phyloP scores from a whole-genome alignment of 2,329 filamentous ascomycete genomes.

The Phialocephala sp. region DNA sequence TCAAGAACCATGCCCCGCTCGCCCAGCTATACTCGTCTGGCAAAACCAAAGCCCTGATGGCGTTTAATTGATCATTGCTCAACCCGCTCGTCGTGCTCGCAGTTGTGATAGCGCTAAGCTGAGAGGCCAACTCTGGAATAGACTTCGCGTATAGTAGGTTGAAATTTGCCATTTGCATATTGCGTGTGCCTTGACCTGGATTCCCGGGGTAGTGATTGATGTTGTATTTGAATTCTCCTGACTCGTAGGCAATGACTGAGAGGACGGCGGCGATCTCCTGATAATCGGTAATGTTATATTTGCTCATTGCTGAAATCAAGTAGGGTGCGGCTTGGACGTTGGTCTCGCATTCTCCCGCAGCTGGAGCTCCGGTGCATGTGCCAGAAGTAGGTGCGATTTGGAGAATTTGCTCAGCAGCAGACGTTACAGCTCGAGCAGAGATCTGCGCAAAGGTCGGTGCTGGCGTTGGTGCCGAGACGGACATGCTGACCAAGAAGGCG shows the following conservation, averaged over 20 bases:
- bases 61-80: conserved; percentile 47
- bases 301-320: conserved; percentile 57
- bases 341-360: conserved; percentile 57
- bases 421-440: conserved; percentile 20
- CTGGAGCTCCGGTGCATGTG: conserved; percentile 51
- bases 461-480: conserved; percentile 14
- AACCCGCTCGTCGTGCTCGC: conserved; percentile 40
- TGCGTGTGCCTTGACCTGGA: conserved; percentile 67
- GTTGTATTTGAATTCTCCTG: conserved; percentile 65
- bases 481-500: conserved; percentile 14
- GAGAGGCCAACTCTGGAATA: conserved; percentile 49
- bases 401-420: conserved; percentile 33
- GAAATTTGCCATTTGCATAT: conserved; percentile 65
- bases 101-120: conserved; percentile 41
- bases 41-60: conserved; percentile 56
- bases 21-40: conserved; percentile 59
- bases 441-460: background rate
- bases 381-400: conserved; percentile 55
- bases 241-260: conserved; percentile 66
- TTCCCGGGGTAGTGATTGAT: conserved; percentile 59
- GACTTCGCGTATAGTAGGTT: conserved; percentile 60
- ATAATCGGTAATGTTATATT: conserved; percentile 56
- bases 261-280: conserved; percentile 65
- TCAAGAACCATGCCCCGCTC: conserved; percentile 66
- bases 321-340: conserved; percentile 55